Conservation (phyloP, 2,329 filamentous ascomycete species). For the Corynespora cassiicola region DNA sequence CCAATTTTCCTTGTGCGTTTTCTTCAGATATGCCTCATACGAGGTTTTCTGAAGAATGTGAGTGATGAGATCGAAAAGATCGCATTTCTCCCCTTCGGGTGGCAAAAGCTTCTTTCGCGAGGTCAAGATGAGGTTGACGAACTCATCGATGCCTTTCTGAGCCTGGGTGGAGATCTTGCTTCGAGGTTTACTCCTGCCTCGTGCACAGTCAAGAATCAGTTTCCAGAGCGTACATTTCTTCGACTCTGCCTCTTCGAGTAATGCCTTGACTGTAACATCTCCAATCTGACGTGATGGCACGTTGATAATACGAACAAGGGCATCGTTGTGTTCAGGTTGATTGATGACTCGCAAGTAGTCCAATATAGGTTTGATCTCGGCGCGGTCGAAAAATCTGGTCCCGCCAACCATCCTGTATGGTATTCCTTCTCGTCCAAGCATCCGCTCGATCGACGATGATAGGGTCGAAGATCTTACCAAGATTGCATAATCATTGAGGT, state of each 20-base stretch:
- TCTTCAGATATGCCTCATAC: constrained; percentile 76
- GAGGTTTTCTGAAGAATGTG: constrained; percentile 69
- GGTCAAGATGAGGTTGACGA: constrained; percentile 67
- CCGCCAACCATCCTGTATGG: constrained; percentile 94
- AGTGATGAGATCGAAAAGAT: constrained; percentile 58
- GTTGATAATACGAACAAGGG: constrained; percentile 83
- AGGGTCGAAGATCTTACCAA: constrained; percentile 83
- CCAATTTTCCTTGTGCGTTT: constrained; percentile 67
- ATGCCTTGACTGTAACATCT: constrained; percentile 73
- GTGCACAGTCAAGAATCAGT: constrained; percentile 67
- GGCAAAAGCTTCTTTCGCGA: constrained; percentile 62
- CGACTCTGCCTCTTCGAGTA: constrained; percentile 79
- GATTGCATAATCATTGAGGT: constrained; percentile 81
- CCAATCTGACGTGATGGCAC: constrained; percentile 82
- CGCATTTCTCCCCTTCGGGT: constrained; percentile 43
- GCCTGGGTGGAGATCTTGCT: constrained; percentile 63
- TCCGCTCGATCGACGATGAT: constrained; percentile 84
- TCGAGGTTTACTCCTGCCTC: constrained; percentile 58
- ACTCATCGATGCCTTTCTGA: constrained; percentile 62
- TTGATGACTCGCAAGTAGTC: constrained; percentile 88
- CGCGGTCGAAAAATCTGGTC: constrained; percentile 87
- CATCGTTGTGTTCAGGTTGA: constrained; percentile 87
- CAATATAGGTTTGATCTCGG: constrained; percentile 84
- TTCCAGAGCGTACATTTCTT: constrained; percentile 76
- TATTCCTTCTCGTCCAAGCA: constrained; percentile 79